A percentile compares a stretch with the other conserved stretches of the same genome.
Conservation (phyloP, 2,329 filamentous ascomycete genomes). For the Alternaria solani region DNA sequence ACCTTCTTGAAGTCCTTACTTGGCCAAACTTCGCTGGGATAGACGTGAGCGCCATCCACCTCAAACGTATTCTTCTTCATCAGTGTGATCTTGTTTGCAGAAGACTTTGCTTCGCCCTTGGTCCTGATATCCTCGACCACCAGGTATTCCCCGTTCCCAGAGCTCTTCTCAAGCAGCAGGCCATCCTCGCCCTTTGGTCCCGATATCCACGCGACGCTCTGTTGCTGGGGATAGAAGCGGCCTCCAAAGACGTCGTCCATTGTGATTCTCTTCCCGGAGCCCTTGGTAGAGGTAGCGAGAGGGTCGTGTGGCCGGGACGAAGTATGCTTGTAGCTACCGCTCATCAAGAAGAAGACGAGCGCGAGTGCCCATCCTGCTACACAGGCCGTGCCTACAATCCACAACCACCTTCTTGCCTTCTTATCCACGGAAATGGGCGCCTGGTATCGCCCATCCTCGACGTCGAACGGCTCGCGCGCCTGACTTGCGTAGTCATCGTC, state of each 20-base stretch:
- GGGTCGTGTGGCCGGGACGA: constrained; percentile 73
- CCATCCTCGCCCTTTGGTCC: constrained; percentile 82
- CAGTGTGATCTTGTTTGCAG: constrained; percentile 69
- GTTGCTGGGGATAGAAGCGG: constrained; percentile 68
- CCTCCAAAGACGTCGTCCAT: constrained; percentile 74
- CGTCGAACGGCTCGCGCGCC: constrained; percentile 59
- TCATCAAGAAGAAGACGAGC: constrained; percentile 70
- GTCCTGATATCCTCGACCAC: constrained; percentile 85
- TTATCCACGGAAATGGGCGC: constrained; percentile 67
- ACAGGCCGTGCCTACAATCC: constrained; percentile 68
- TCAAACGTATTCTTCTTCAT: constrained; percentile 75
- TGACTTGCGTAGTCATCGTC: constrained; percentile 53
- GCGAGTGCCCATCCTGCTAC: constrained; percentile 73
- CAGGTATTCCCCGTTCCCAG: constrained; percentile 71
- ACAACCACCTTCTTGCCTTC: constrained; percentile 68
- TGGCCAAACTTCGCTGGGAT: constrained; percentile 72
- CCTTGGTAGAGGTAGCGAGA: constrained; percentile 66
- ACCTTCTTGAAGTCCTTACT: constrained; percentile 88
- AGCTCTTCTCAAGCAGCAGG: constrained; percentile 77
- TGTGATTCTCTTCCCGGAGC: constrained; percentile 75
- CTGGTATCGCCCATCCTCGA: constrained; percentile 60
- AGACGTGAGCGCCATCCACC: constrained; percentile 64
- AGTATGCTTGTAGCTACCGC: constrained; percentile 71
- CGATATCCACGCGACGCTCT: constrained; percentile 78
- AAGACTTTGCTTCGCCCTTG: constrained; percentile 50